These are phyloP conservation scores for Periconia macrospinosa DNA, from an alignment of 2,329 filamentous ascomycete species.

Conservation along the genomic window DNA sequence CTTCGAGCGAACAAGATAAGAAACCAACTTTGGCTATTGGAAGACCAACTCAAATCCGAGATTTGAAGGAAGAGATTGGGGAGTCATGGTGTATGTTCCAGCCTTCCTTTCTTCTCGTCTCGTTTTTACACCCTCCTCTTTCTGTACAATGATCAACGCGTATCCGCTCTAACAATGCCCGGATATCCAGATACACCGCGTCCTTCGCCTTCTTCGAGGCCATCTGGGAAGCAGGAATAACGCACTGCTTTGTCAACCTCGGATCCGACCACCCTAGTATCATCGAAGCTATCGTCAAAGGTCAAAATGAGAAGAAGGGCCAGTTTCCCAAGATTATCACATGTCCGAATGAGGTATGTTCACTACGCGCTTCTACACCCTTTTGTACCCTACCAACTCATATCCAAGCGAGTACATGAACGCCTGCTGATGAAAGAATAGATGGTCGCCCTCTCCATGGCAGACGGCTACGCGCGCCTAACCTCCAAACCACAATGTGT, in stretches of 20 bases:
- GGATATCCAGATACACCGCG: constrained; percentile 61
- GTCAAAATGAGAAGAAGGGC: constrained; percentile 65
- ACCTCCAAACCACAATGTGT: constrained; percentile 75
- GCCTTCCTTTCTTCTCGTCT: background rate
- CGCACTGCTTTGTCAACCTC: constrained; percentile 63
- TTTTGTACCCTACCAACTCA: too few relatives aligned
- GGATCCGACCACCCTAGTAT: constrained; percentile 76
- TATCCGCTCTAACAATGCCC: background rate
- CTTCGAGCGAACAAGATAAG: too few relatives aligned
- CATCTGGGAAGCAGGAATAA: constrained; percentile 63
- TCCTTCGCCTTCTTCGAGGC: constrained; percentile 84
- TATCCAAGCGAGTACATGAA: too few relatives aligned
- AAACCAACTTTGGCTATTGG: too few relatives aligned
- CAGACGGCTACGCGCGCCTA: constrained; percentile 72
- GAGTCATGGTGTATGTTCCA: too few relatives aligned
- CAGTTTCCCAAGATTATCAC: constrained; percentile 75
- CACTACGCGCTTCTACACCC: background rate
- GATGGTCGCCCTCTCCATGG: constrained; percentile 86
- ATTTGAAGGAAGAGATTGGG: background rate
- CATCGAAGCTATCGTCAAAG: constrained; percentile 78
- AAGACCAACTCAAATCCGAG: too few relatives aligned
- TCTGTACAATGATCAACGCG: background rate
- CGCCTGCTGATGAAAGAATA: constrained; percentile 34
- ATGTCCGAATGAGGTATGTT: constrained; percentile 72
- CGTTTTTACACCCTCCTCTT: background rate